Percentiles rank a stretch among this genome's conserved stretches.
Evolutionary conservation across 1,139 yeast genomes (phyloP).

Genomic region (Blastobotrys proliferans): DNA sequence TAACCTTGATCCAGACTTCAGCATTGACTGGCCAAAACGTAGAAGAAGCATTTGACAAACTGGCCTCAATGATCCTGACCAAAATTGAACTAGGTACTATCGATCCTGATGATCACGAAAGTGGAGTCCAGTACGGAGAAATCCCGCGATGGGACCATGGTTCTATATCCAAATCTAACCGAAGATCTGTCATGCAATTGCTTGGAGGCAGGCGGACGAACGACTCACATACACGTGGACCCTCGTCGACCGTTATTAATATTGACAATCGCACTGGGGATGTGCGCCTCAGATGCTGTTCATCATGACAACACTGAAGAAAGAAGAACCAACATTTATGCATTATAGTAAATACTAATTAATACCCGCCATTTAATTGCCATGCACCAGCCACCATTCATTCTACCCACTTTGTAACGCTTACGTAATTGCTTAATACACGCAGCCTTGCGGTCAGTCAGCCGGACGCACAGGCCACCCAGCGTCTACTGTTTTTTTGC

Average conservation of each 20-base stretch:
- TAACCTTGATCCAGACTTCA: slow-evolving; percentile 40
- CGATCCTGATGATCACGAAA: slow-evolving; percentile 42
- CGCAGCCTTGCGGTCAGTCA: too few relatives aligned
- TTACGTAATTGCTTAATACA: too few relatives aligned
- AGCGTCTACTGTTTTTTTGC: too few relatives aligned
- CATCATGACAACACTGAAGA: not conserved
- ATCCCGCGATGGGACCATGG: slow-evolving; percentile 36
- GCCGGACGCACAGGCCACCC: too few relatives aligned
- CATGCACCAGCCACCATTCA: too few relatives aligned
- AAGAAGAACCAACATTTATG: too few relatives aligned
- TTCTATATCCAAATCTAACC: slow-evolving; percentile 19
- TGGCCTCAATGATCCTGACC: slow-evolving; percentile 40
- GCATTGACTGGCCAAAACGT: slow-evolving; percentile 61
- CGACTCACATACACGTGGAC: not conserved
- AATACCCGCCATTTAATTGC: too few relatives aligned
- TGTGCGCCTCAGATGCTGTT: slow-evolving; percentile 9
- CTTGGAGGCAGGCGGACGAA: slow-evolving; percentile 14
- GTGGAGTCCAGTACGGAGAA: slow-evolving; percentile 48
- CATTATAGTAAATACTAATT: too few relatives aligned
- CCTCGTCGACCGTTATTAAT: not conserved
- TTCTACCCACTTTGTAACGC: too few relatives aligned
- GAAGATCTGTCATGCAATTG: slow-evolving; percentile 14
- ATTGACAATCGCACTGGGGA: slow-evolving; percentile 6
- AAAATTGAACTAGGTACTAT: slow-evolving; percentile 43
- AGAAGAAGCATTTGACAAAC: slow-evolving; percentile 51